These are phyloP conservation scores for Apiotrichum sp. DNA, from an alignment of 1,284 basidiomycete genomes.

Conservation along the genomic window DNA sequence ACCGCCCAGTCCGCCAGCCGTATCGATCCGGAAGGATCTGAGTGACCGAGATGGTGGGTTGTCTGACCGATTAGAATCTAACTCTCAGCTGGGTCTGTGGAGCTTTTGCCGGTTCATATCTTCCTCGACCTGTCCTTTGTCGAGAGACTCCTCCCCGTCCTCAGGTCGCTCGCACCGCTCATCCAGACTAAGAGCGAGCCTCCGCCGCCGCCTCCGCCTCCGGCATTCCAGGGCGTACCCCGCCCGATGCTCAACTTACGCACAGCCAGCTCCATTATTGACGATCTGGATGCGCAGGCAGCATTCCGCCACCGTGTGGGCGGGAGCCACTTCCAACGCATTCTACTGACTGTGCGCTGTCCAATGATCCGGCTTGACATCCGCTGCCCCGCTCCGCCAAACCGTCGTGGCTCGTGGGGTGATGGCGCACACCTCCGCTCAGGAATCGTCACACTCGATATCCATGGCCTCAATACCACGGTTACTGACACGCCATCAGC, in stretches of 20 bases:
- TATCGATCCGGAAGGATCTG: conserved; percentile 20
- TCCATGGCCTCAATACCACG: conserved; percentile 27
- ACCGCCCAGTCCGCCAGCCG: conserved; percentile 17
- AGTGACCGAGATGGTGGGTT: conserved; percentile 18
- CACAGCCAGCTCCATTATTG: conserved; percentile 13
- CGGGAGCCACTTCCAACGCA: background rate
- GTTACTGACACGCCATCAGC: conserved; percentile 9
- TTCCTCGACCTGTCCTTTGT: conserved; percentile 63
- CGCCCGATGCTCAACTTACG: conserved; percentile 2
- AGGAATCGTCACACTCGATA: conserved; percentile 44
- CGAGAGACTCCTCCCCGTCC: conserved; percentile 44
- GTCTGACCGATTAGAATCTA: background rate
- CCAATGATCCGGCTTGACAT: conserved; percentile 39
- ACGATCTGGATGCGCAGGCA: conserved; percentile 14
- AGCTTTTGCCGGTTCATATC: conserved; percentile 60
- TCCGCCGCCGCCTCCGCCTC: background rate
- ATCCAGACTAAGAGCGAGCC: conserved; percentile 14
- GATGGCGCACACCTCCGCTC: conserved; percentile 41
- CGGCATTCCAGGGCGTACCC: background rate
- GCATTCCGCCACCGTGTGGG: conserved; percentile 3
- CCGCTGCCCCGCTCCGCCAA: conserved; percentile 43
- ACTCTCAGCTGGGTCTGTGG: conserved; percentile 20
- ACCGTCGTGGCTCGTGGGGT: conserved; percentile 38
- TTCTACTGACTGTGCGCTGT: conserved; percentile 18
- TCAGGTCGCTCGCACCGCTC: conserved; percentile 30